Evolutionary conservation across 2,329 filamentous ascomycete species (phyloP), one percentile per base, ranked within the genome.

Genomic region (Phaeophleospora eucalypticola): DNA sequence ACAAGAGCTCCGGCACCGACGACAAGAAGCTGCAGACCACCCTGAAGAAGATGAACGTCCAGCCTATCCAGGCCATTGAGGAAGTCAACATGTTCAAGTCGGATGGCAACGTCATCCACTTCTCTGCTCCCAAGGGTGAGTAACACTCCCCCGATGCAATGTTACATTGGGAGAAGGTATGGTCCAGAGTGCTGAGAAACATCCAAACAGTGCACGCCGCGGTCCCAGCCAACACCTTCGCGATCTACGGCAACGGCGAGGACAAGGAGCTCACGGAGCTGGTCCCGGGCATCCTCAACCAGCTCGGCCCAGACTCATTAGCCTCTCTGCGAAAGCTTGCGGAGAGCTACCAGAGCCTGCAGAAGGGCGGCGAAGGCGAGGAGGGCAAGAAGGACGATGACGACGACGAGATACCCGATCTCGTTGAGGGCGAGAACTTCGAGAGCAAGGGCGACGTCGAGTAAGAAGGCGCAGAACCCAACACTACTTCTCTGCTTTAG

Each of bases 21-120:
- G 93, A 98, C 85, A 97, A 96, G 88, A 98, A 98, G 84, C 88
- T 98, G 58, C 93, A 98, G 79, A 83, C 85, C 54, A 79, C 89
- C 55, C 82, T 98, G 61, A 98, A 98, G 87, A 98, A 98, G 86
- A 84, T 98, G 73, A 97, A 97, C 77, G 91, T 95, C 51, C 93
- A 98, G 83, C 93, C 93, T 67, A 97, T 98, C 76, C 90, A 95
- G 80, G 89, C 87, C 60, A 98, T 98, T 66, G 93, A 98, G 84
- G 93, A 98, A 81, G 93, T 98, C 73, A 98, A 98, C 86, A 98
- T 98, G 93, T 98, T 98, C 86, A 98, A 98, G 87, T 86, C 87
- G 71, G 93, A 98, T 71, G 93, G 93, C 74, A 98, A 98, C 74
- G 93, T 98, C 73, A 97, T 98, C 69, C 93, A 98, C 83, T 98